Percentiles rank a stretch among this genome's conserved stretches.
Evolutionary conservation across 139 green algal species (phyloP).

Genomic region (Edaphochlamys debaryana): DNA sequence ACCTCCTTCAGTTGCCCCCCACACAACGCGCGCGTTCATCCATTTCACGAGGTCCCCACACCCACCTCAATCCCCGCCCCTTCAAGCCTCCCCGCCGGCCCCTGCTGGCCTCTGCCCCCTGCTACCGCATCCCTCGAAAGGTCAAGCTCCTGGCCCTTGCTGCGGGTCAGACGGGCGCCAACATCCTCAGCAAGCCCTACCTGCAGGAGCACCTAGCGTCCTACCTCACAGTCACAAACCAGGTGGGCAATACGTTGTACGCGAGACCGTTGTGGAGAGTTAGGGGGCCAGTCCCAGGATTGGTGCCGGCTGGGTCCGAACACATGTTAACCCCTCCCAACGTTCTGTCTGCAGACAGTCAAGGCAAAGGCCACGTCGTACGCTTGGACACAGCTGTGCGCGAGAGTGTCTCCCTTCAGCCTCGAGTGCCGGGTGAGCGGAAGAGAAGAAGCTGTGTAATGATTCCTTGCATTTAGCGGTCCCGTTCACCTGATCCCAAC

Average conservation of each 20-base stretch:
- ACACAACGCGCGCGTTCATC: no score
- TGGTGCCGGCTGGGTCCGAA: no score
- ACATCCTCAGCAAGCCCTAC: constrained; percentile 6
- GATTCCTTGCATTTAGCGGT: not conserved
- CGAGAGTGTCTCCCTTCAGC: not conserved
- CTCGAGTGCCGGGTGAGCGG: not conserved
- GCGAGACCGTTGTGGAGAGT: no score
- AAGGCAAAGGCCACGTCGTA: not conserved
- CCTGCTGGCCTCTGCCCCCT: not conserved
- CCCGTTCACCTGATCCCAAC: not conserved
- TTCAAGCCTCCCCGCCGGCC: no score
- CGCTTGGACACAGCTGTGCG: not conserved
- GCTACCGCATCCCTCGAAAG: not conserved
- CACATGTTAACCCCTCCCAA: no score
- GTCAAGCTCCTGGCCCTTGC: constrained; percentile 1
- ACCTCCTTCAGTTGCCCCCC: no score
- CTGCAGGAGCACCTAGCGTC: constrained; percentile 15
- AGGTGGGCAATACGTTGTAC: no score
- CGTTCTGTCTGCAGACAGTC: not conserved
- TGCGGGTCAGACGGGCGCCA: not conserved
- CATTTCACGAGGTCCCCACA: no score
- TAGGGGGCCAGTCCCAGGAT: no score
- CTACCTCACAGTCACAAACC: not conserved
- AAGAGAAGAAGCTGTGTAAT: no score
- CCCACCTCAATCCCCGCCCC: no score